Base-by-base conservation (phyloP, 1,284 basidiomycete genomes). In the Erythrobasidium hasegawianum region DNA sequence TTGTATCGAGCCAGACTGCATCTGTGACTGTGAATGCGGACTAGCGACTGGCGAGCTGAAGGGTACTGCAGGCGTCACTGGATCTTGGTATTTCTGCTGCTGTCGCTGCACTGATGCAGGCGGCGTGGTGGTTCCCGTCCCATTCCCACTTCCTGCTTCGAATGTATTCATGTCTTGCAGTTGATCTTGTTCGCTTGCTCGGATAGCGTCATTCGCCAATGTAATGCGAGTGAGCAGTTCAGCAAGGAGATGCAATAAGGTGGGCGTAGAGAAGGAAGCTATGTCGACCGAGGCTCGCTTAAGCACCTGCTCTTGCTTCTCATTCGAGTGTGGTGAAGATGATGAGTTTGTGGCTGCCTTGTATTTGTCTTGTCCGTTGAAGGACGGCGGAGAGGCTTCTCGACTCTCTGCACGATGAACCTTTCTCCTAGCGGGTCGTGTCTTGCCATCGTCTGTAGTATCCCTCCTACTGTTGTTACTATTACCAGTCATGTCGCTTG, bases 151-250 rank as follows among this genome's bases (percentile, higher is more conserved):
- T 5, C 8, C 43, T 47, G 8, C 7, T 47, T 18, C 43, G 16
- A 16, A 47, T 5, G 43, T 8, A 14, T n/a, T 24, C 7, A 24
- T 24, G 14, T 10, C 54, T 33, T 24, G n/a, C 27, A 10, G 7
- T n/a, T n/a, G 26, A 13, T 49, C 43, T 16, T 16, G 27, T 13
- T 24, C 45, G 39, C 57, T 57, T 49, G 60, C 58, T 39, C 64
- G 43, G 74, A 71, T 18, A 80, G 73, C 20, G 79, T 97, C 94
- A 77, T 97, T 97, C 3, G 90, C 86, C 1, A 86, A 85, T 2
- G 95, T 92, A 75, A 97, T 97, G 78, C 93, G 90, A 54, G 90
- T 86, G 67, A 98, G 83, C 14, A 97, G 81, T 1, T 86, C 85
- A 0, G 95, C 93, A n/a, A 98, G 86, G 14, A 96, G 85, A 33